These are phyloP conservation scores for Entelexis sorbosivorans DNA, from an alignment of 1,139 yeast species.

Conservation along the genomic window DNA sequence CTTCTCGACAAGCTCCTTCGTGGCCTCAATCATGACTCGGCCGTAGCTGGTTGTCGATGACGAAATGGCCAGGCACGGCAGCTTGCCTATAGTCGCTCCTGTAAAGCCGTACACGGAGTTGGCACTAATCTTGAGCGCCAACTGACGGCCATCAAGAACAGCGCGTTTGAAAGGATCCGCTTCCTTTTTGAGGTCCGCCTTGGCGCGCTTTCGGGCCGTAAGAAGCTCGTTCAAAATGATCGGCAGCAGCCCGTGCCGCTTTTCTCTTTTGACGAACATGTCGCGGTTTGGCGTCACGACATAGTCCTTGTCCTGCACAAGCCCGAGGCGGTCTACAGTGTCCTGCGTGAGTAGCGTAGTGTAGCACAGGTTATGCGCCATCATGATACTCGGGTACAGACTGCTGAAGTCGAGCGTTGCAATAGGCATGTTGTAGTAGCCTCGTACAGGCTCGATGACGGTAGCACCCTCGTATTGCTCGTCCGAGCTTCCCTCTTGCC, in stretches of 20 bases:
- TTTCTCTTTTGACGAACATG: slow-evolving; percentile 62
- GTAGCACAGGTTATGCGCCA: slow-evolving; percentile 97
- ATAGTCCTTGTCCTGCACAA: slow-evolving; percentile 67
- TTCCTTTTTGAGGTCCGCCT: slow-evolving; percentile 78
- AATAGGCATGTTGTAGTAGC: slow-evolving; percentile 93
- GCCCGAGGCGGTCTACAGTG: slow-evolving; percentile 47
- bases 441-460: slow-evolving; percentile 91
- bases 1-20: slow-evolving; percentile 76
- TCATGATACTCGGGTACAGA: slow-evolving; percentile 96
- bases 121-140: slow-evolving; percentile 92
- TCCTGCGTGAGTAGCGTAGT: slow-evolving; percentile 69
- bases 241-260: slow-evolving; percentile 79
- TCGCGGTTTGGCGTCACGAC: slow-evolving; percentile 87
- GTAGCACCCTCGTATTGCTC: slow-evolving; percentile 99
- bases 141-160: slow-evolving; percentile 91
- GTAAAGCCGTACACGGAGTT: slow-evolving; percentile 98
- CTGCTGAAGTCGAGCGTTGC: slow-evolving; percentile 97
- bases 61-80: slow-evolving; percentile 93
- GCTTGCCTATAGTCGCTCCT: slow-evolving; percentile 94
- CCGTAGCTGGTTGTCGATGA: slow-evolving; percentile 95
- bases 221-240: slow-evolving; percentile 81
- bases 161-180: slow-evolving; percentile 89
- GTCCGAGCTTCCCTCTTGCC: slow-evolving; percentile 61
- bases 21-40: slow-evolving; percentile 88
- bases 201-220: slow-evolving; percentile 87